Percentiles rank a stretch among this genome's conserved stretches.
These are phyloP conservation scores for Agaricus bisporus DNA, from an alignment of 768 basidiomycete genomes.

Conservation along the genomic window DNA sequence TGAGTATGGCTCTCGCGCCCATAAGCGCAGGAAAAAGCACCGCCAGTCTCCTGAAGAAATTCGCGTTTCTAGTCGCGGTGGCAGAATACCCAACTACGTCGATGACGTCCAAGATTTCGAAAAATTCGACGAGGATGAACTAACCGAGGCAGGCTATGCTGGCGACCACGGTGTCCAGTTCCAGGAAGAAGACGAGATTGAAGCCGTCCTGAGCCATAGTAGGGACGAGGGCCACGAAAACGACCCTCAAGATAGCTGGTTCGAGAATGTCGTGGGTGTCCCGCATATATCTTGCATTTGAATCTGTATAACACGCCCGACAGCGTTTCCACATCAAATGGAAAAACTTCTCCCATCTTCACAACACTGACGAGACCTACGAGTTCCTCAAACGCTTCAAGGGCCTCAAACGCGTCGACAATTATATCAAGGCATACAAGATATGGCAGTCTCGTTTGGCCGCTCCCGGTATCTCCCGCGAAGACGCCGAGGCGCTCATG, in stretches of 20 bases:
- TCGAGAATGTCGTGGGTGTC: slow-evolving; percentile 68
- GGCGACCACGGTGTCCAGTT: slow-evolving; percentile 45
- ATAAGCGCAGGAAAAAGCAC: slow-evolving; percentile 77
- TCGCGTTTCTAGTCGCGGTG: slow-evolving; percentile 71
- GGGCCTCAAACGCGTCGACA: slow-evolving; percentile 96
- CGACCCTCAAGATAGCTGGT: slow-evolving; percentile 79
- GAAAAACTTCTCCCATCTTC: slow-evolving; percentile 96
- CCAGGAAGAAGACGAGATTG: slow-evolving; percentile 84
- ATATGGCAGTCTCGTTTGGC: slow-evolving; percentile 60
- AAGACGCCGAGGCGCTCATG: slow-evolving; percentile 85
- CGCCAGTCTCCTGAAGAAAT: slow-evolving; percentile 60
- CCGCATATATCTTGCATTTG: slow-evolving; percentile 9
- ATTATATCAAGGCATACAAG: slow-evolving; percentile 94
- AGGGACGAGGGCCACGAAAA: slow-evolving; percentile 77
- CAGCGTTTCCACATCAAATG: slow-evolving; percentile 99
- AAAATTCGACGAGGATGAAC: slow-evolving; percentile 61
- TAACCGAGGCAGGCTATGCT: slow-evolving; percentile 47
- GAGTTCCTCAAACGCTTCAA: slow-evolving; percentile 93
- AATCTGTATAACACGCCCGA: slow-evolving; percentile 1
- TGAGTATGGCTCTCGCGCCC: slow-evolving; percentile 76
- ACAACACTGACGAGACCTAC: slow-evolving; percentile 99
- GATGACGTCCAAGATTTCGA: slow-evolving; percentile 81
- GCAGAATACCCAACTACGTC: slow-evolving; percentile 78
- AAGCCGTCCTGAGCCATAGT: slow-evolving; percentile 81
- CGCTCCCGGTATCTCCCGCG: slow-evolving; percentile 63